Evolutionary conservation across 768 basidiomycete genomes (phyloP).

Genomic region (Rossbeevera mucosa): DNA sequence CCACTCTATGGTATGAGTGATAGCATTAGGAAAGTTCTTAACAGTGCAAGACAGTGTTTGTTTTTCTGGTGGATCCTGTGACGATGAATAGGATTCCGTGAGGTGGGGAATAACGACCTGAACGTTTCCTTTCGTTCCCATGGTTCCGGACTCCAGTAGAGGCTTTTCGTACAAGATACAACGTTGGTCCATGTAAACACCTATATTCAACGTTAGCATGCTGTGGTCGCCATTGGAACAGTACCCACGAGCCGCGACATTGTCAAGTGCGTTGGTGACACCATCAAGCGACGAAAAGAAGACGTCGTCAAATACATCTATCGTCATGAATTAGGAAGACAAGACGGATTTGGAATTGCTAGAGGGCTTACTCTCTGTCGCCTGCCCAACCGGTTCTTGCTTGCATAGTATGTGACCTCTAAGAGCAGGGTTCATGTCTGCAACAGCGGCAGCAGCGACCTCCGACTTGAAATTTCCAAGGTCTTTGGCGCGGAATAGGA

Average conservation of each 20-base stretch:
- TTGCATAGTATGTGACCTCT: constrained; percentile 80
- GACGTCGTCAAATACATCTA: constrained; percentile 81
- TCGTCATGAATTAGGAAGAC: constrained; percentile 9
- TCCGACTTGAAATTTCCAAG: constrained; percentile 96
- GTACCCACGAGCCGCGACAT: constrained; percentile 85
- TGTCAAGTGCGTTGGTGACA: constrained; percentile 97
- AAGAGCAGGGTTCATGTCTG: constrained; percentile 94
- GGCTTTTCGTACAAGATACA: constrained; percentile 97
- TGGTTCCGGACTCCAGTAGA: constrained; percentile 92
- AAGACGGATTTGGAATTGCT: neutral
- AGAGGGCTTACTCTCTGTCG: constrained; percentile 76
- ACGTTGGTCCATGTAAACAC: constrained; percentile 96
- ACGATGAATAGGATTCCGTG: constrained; percentile 95
- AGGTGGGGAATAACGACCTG: constrained; percentile 93
- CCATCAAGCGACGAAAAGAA: constrained; percentile 90
- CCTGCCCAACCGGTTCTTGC: constrained; percentile 90
- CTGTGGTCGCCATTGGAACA: neutral
- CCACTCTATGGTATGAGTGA: constrained; percentile 99
- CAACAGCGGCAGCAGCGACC: constrained; percentile 84
- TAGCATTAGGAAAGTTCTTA: constrained; percentile 98
- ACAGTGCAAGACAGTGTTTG: constrained; percentile 95
- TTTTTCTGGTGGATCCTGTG: constrained; percentile 98
- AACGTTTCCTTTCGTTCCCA: constrained; percentile 96
- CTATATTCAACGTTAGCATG: constrained; percentile 35
- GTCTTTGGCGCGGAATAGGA: constrained; percentile 95